phyloP scores from a whole-genome alignment of 352 stramenopile genomes.

The Saprolegnia parasitica region DNA sequence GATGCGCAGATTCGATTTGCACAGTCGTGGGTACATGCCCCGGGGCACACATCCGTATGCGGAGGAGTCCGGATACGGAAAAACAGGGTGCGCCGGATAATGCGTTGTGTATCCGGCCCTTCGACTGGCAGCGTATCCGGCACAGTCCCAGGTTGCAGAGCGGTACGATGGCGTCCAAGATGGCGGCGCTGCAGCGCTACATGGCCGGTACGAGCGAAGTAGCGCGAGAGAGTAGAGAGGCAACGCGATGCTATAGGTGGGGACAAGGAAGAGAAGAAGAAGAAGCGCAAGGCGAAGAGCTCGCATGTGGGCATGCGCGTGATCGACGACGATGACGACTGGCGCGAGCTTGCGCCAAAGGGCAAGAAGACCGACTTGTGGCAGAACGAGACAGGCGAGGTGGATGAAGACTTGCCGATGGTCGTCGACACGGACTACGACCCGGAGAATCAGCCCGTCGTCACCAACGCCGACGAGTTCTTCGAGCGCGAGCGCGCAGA shows the following conservation, averaged over 20 bases:
- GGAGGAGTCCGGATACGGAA: background rate
- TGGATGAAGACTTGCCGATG: constrained; percentile 38
- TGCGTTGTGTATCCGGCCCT: background rate
- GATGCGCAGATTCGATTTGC: too few relatives aligned
- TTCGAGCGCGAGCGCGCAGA: constrained; percentile 44
- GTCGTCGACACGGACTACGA: constrained; percentile 47
- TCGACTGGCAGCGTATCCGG: background rate
- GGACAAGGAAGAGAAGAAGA: constrained; percentile 45
- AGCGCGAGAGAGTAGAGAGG: constrained; percentile 15
- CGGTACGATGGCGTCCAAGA: constrained; percentile 49
- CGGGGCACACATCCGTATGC: background rate
- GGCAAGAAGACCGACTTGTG: constrained; percentile 53
- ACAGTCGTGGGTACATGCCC: too few relatives aligned
- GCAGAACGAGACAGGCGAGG: constrained; percentile 49
- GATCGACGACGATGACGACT: constrained; percentile 50
- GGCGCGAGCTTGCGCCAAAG: constrained; percentile 45
- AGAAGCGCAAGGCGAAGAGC: constrained; percentile 53
- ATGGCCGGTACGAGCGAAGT: constrained; percentile 34
- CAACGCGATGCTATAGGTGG: background rate
- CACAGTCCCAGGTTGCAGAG: constrained; percentile 1
- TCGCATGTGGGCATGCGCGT: constrained; percentile 34
- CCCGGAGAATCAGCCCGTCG: constrained; percentile 58
- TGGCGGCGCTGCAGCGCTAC: constrained; percentile 78
- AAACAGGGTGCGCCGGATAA: background rate
- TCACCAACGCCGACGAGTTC: constrained; percentile 66